Conservation (phyloP, 345 rosid genomes). For the Mercurialis annua region DNA sequence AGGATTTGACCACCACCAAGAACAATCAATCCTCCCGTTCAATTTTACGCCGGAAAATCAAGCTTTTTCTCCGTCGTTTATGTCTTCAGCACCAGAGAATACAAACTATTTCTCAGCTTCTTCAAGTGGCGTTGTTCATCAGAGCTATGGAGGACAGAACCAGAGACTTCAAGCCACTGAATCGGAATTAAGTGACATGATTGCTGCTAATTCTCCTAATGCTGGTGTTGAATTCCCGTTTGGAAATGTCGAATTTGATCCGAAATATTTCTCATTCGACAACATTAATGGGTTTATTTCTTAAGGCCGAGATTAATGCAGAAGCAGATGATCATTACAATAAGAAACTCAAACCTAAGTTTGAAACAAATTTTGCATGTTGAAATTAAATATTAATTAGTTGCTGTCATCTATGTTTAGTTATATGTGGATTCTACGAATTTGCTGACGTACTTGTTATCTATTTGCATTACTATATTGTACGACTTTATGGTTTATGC, state of each 20-base stretch:
- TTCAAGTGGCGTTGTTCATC: conserved; percentile 13
- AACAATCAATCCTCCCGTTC: conserved; percentile 6
- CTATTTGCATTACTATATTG: too few relatives aligned
- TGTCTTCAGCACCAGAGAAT: conserved; percentile 24
- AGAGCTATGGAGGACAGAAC: conserved; percentile 11
- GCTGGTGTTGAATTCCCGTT: conserved; percentile 43
- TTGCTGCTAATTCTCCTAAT: conserved; percentile 37
- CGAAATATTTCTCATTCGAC: conserved; percentile 37
- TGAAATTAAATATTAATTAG: too few relatives aligned
- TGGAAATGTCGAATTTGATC: conserved; percentile 36
- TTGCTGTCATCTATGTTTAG: too few relatives aligned
- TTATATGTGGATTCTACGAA: too few relatives aligned
- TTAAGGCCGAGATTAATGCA: not conserved
- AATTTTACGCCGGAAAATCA: not conserved
- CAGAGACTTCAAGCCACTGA: conserved; percentile 23
- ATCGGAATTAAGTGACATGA: conserved; percentile 13
- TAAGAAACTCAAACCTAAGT: too few relatives aligned
- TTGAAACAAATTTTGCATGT: too few relatives aligned
- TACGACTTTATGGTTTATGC: too few relatives aligned
- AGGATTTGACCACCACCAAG: not conserved
- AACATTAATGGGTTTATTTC: conserved; percentile 24
- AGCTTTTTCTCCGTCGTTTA: conserved; percentile 14
- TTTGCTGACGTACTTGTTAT: too few relatives aligned
- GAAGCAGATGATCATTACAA: not conserved
- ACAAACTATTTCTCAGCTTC: conserved; percentile 27